Evolutionary conservation across 2,329 filamentous ascomycete genomes (phyloP).

Genomic region (Colletotrichum sojae): DNA sequence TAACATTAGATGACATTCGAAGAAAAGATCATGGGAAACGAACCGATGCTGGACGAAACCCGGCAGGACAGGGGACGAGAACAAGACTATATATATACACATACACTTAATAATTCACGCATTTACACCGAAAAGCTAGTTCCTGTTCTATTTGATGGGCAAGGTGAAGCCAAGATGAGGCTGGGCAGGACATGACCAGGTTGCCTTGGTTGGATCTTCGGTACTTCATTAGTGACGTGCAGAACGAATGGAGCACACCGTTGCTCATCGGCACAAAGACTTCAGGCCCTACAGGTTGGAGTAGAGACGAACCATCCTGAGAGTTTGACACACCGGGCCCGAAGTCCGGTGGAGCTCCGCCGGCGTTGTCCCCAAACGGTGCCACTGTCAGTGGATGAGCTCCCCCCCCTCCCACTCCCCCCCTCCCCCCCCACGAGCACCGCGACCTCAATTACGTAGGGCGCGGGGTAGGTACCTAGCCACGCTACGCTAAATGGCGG

Average conservation of each 20-base stretch:
- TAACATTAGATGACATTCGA: constrained; percentile 36
- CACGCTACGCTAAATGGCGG: constrained; percentile 32
- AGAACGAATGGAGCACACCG: no score
- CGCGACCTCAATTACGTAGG: constrained; percentile 1
- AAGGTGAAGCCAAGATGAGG: no score
- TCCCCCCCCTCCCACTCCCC: no score
- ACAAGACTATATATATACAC: constrained; percentile 35
- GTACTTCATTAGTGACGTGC: no score
- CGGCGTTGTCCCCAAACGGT: background rate
- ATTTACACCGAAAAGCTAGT: background rate
- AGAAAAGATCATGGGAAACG: constrained; percentile 32
- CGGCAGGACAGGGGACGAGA: constrained; percentile 27
- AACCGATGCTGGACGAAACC: constrained; percentile 18
- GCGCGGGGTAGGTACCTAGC: constrained; percentile 37
- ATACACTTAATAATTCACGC: constrained; percentile 33
- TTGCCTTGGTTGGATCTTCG: no score
- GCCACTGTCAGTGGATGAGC: constrained; percentile 12
- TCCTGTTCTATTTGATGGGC: background rate
- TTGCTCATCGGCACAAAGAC: no score
- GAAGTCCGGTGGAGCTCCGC: constrained; percentile 7
- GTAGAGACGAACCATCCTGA: no score
- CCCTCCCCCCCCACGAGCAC: background rate
- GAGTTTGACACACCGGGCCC: no score
- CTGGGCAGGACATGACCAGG: no score
- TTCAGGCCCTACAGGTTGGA: no score